Evolutionary conservation across 495 filamentous ascomycete genomes (phyloP), one percentile per base, ranked within the genome.

Genomic region (Pseudevernia furfuracea): DNA sequence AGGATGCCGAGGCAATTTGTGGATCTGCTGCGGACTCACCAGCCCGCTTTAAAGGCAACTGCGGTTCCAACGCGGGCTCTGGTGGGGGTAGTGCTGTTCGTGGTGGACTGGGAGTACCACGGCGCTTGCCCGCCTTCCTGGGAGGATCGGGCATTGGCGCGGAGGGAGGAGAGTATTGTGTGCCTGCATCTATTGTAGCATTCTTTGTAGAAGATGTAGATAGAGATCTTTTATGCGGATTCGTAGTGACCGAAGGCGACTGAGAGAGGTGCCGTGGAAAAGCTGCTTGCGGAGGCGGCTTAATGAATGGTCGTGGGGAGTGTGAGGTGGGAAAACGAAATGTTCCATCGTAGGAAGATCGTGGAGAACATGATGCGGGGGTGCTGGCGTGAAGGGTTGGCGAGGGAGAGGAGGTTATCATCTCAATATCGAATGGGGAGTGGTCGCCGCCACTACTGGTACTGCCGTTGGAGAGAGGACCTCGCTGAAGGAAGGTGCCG

Each of bases 81-180:
- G 67, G 64, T 58, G 70, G 71, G 58, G 62, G 48, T 60, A 34
- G 55, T 64, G 63, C 48, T 62, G 59, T 43, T 67, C 34, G 59
- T 66, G 65, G 65, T 57, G 64, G 56, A 44, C 58, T 56, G 43
- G 71, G 70, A n/a, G 70, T 70, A 28, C 52, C 69, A n/a, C 65
- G 66, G 37, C 67, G 66, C 58, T 68, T 72, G 66, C 69, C 69
- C n/a, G 23, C 30, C 21, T 34, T 60, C 8, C 49, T 53, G 36
- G 52, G 52, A 52, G 41, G 68, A 49, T 64, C 59, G 46, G 58
- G 63, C 38, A 58, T 52, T 38, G 63, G 52, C 25, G 58, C 30
- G 14, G n/a, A 32, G 34, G 69, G 68, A 32, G 82, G 82, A 68
- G 81, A 81, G 66, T 82, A 84, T 71, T 84, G 81, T 52, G 81